Conservation (phyloP, 1,139 yeast species). For the Candida sanyaensis region DNA sequence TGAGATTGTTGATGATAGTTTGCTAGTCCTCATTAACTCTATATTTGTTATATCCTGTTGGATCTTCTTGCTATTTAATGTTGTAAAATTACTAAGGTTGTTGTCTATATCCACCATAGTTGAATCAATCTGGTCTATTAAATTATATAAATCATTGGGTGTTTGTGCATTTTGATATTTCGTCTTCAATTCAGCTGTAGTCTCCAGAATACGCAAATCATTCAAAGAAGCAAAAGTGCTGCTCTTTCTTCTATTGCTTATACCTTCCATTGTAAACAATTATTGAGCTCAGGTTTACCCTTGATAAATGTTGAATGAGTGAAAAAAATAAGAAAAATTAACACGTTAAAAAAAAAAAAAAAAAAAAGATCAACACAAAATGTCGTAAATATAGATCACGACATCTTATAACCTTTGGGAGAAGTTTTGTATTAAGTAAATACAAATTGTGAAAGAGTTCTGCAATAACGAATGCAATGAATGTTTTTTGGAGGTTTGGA, state of each 20-base stretch:
- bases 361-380: not conserved
- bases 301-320: not conserved
- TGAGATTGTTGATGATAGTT: conserved; percentile 36
- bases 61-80: conserved; percentile 29
- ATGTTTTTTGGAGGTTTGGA: too few relatives aligned
- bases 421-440: too few relatives aligned
- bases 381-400: not conserved
- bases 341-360: not conserved
- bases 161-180: conserved; percentile 13
- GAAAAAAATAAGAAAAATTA: conserved; percentile 1
- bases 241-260: not conserved
- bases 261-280: not conserved
- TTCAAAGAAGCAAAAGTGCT: conserved; percentile 2
- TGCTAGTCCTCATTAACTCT: conserved; percentile 42
- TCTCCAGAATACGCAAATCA: conserved; percentile 8
- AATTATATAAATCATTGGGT: conserved; percentile 16
- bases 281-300: not conserved
- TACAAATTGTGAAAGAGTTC: too few relatives aligned
- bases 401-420: not conserved
- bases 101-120: conserved; percentile 15
- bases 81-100: conserved; percentile 28
- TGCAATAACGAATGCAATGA: too few relatives aligned
- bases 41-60: conserved; percentile 38
- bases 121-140: conserved; percentile 18
- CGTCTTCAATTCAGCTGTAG: conserved; percentile 9